Evolutionary conservation across 2,329 filamentous ascomycete genomes (phyloP).

Genomic region (Diaporthe sp.): DNA sequence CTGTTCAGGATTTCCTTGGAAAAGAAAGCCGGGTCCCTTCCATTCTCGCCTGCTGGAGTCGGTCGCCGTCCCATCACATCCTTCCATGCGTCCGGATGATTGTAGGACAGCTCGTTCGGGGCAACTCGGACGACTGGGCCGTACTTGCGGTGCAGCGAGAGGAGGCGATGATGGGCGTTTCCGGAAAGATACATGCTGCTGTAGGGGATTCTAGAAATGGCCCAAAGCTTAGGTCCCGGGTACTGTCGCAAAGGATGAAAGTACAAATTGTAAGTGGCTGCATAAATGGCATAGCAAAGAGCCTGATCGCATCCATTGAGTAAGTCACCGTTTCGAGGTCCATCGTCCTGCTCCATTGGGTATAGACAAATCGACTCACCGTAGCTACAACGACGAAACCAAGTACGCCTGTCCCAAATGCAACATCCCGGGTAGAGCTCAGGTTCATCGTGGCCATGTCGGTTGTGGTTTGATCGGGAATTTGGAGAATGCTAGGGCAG

Average conservation of each 20-base stretch:
- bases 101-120: constrained; percentile 21
- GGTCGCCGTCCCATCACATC: constrained; percentile 3
- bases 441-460: neutral
- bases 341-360: neutral
- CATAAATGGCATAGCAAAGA: neutral
- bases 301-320: neutral
- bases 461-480: neutral
- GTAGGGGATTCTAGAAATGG: constrained; percentile 8
- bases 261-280: neutral
- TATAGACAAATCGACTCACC: neutral
- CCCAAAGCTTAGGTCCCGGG: constrained; percentile 7
- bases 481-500: no score
- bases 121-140: constrained; percentile 8
- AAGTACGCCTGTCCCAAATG: neutral
- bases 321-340: neutral
- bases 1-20: constrained; percentile 4
- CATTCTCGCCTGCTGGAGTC: neutral
- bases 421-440: neutral
- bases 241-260: neutral
- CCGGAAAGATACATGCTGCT: constrained; percentile 9
- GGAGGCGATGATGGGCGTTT: neutral
- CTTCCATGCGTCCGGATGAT: constrained; percentile 1
- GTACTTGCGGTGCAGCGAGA: constrained; percentile 11
- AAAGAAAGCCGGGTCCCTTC: neutral
- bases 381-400: neutral